These are phyloP conservation scores for Phytopythium litorale DNA, from an alignment of 352 stramenopile species.

Conservation along the genomic window DNA sequence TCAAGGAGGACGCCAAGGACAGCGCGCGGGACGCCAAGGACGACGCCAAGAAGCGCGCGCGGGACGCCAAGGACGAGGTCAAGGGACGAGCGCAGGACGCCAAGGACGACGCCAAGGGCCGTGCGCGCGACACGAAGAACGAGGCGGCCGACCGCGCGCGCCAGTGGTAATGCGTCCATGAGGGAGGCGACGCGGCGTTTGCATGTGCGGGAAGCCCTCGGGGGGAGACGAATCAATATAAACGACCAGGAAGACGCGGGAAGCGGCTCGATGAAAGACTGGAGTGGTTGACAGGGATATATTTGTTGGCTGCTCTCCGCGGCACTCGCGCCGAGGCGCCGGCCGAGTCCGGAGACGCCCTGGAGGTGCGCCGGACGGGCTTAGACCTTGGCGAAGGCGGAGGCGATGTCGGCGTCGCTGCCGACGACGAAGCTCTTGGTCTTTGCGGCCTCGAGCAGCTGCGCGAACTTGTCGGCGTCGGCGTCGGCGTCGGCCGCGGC, in stretches of 20 bases:
- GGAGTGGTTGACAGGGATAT: too few relatives aligned
- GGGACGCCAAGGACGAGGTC: conserved; percentile 18
- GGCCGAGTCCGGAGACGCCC: not conserved
- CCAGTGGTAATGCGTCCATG: conserved; percentile 7
- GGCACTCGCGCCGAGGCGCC: not conserved
- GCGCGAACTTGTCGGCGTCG: conserved; percentile 62
- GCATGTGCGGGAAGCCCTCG: not conserved
- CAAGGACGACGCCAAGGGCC: conserved; percentile 20
- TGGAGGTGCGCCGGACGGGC: not conserved
- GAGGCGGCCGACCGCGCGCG: conserved; percentile 12
- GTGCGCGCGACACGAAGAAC: conserved; percentile 17
- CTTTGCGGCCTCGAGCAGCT: conserved; percentile 48
- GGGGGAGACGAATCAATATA: too few relatives aligned
- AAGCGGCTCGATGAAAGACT: too few relatives aligned
- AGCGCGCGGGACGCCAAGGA: conserved; percentile 17
- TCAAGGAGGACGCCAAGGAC: conserved; percentile 21
- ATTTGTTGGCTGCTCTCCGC: too few relatives aligned
- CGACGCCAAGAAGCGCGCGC: conserved; percentile 19
- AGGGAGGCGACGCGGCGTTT: not conserved
- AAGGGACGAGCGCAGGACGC: conserved; percentile 9
- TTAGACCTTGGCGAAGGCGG: conserved; percentile 59
- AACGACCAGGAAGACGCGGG: too few relatives aligned
- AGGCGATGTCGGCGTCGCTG: conserved; percentile 54
- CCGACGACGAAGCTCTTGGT: conserved; percentile 70
- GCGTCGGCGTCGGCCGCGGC: conserved; percentile 43